Conservation (phyloP, 108 stramenopile species). For the Schizochytrium sp. region DNA sequence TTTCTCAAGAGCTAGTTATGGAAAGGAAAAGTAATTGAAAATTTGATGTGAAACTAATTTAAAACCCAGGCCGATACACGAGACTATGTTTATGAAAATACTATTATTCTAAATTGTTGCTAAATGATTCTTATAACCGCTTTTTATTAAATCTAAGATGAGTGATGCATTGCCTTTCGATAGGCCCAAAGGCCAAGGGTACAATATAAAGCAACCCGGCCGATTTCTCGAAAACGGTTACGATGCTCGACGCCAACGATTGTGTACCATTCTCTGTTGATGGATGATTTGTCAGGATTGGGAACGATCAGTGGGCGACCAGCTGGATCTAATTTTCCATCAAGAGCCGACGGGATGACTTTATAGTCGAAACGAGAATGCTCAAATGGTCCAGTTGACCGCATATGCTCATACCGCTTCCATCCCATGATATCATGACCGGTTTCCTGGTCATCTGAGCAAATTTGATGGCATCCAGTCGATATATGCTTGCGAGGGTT, state of each 20-base stretch:
- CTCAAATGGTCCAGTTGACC: neutral
- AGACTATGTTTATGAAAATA: no score
- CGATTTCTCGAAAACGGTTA: neutral
- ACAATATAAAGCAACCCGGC: neutral
- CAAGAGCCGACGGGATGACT: neutral
- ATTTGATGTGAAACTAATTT: no score
- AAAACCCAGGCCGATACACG: no score
- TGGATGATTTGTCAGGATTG: neutral
- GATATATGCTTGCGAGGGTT: conserved; percentile 35
- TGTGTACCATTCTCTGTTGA: conserved; percentile 1
- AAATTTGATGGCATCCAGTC: conserved; percentile 28
- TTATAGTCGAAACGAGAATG: conserved; percentile 28
- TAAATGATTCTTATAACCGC: no score
- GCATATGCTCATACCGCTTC: conserved; percentile 27
- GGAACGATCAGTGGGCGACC: conserved; percentile 3
- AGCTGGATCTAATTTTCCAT: neutral
- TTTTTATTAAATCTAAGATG: no score
- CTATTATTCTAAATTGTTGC: no score
- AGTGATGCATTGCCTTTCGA: neutral
- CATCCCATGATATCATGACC: conserved; percentile 35
- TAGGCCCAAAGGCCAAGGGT: neutral
- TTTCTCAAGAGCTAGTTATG: no score
- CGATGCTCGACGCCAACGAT: neutral
- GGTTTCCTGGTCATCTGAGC: neutral
- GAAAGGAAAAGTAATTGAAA: no score